These are phyloP conservation scores for Haplosporangium sp. DNA, from an alignment of 371 early-diverging fungal genomes.

Conservation along the genomic window DNA sequence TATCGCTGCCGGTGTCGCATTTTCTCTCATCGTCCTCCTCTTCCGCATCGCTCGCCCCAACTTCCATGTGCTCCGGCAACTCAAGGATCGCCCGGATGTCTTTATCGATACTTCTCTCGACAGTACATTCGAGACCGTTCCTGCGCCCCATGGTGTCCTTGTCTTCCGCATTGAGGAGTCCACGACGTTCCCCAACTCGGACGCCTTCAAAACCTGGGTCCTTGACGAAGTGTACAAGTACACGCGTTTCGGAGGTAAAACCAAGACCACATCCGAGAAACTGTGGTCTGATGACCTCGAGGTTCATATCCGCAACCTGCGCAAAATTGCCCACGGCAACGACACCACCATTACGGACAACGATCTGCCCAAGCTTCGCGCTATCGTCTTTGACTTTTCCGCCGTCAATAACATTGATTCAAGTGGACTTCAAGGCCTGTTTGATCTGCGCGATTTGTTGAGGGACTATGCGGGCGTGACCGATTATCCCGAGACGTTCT, in stretches of 20 bases:
- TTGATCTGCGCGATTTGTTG: constrained; percentile 68
- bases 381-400: constrained; percentile 84
- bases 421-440: constrained; percentile 79
- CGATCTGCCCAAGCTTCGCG: constrained; percentile 66
- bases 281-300: constrained; percentile 53
- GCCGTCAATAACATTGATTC: constrained; percentile 84
- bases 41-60: constrained; percentile 68
- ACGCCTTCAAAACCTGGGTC: constrained; percentile 61
- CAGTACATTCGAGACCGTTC: constrained; percentile 35
- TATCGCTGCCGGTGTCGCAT: constrained; percentile 63
- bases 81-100: constrained; percentile 52
- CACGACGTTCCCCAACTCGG: constrained; percentile 78
- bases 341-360: constrained; percentile 42
- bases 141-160: constrained; percentile 66
- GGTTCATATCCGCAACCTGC: constrained; percentile 36
- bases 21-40: constrained; percentile 63
- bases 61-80: constrained; percentile 39
- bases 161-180: constrained; percentile 77
- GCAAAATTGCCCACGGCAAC: constrained; percentile 32
- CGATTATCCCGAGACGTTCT: constrained; percentile 36
- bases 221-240: constrained; percentile 57
- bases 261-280: constrained; percentile 24
- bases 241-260: constrained; percentile 45
- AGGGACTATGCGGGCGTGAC: constrained; percentile 60
- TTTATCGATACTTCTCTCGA: constrained; percentile 35